Conservation (phyloP, 2,329 filamentous ascomycete species). For the Fusarium neocosmosporiellum region DNA sequence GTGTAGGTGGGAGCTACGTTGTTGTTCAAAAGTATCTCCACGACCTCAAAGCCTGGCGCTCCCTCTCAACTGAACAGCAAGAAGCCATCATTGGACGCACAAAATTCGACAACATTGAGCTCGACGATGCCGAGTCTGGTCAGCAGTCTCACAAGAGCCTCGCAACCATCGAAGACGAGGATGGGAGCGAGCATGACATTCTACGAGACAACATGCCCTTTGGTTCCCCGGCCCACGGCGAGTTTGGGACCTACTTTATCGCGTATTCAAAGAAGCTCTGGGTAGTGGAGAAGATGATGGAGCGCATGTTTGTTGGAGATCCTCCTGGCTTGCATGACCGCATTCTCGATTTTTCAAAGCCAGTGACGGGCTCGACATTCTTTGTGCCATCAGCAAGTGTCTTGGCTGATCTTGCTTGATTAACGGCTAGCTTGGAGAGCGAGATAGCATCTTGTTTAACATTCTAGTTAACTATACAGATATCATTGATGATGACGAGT, state of each 20-base stretch:
- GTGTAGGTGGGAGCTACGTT: conserved; percentile 65
- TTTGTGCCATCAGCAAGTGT: conserved; percentile 56
- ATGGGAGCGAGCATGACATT: conserved; percentile 63
- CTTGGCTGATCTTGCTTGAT: conserved; percentile 19
- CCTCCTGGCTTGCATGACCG: conserved; percentile 66
- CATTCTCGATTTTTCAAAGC: conserved; percentile 64
- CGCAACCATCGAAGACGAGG: conserved; percentile 62
- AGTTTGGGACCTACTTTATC: conserved; percentile 70
- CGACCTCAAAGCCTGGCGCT: conserved; percentile 59
- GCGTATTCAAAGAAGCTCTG: conserved; percentile 64
- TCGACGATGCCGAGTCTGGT: conserved; percentile 60
- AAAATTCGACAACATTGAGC: conserved; percentile 67
- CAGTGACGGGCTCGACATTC: conserved; percentile 64
- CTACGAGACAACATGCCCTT: conserved; percentile 72
- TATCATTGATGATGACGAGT: background rate
- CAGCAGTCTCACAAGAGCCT: conserved; percentile 67
- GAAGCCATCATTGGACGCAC: conserved; percentile 68
- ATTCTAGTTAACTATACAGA: background rate
- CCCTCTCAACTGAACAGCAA: conserved; percentile 61
- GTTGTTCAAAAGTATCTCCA: conserved; percentile 71
- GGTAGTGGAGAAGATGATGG: conserved; percentile 69
- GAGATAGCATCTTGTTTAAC: no score
- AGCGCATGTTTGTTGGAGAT: conserved; percentile 67
- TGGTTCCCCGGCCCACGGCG: conserved; percentile 60
- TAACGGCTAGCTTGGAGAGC: background rate